Evolutionary conservation across 371 early-diverging fungal genomes (phyloP), one percentile per base, ranked within the genome.

Genomic region (Rhizoclosmatium hyalinum): DNA sequence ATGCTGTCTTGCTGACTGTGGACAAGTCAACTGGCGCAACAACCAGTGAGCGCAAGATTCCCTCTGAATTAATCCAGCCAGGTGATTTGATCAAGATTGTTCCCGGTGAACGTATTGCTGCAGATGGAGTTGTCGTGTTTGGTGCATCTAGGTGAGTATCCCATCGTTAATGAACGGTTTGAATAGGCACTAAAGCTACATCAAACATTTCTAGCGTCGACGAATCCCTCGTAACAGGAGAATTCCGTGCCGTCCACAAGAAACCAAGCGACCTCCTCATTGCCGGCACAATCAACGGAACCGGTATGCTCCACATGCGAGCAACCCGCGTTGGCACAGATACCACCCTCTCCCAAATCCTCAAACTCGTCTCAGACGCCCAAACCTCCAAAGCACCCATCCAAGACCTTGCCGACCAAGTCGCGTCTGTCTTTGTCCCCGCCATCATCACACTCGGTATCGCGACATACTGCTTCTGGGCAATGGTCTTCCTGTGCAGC

Each of bases 151-250:
- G 91, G 42, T 69, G 42, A 54, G 32, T 24, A 32, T 32, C 32
- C 32, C 32, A 32, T 32, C 32, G 1, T 32, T 32, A 32, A 32
- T 32, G 32, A 32, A 32, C 1, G 32, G 32, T 32, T 32, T 32
- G 32, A 32, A 32, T 32, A 32, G 32, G 32, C 32, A 32, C 32
- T 32, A 32, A 32, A 32, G 14, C 19, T 55, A 14, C 32, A 32
- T 32, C 32, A 32, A 32, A 6, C 12, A 24, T 12, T 21, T 67
- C 65, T 64, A 63, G 62, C 42, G 90, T 99, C 5, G 98, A 99
- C 84, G 99, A 99, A 84, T 94, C 96, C 65, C 94, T 99, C 85
- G 91, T 99, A 0, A 99, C 99, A 0, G 99, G 99, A 50, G 99
- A 99, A 83, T 91, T 93, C 14, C 83, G 95, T 24, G 95, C 98